Conservation (phyloP, 2,329 filamentous ascomycete species). For the Beauveria australis region DNA sequence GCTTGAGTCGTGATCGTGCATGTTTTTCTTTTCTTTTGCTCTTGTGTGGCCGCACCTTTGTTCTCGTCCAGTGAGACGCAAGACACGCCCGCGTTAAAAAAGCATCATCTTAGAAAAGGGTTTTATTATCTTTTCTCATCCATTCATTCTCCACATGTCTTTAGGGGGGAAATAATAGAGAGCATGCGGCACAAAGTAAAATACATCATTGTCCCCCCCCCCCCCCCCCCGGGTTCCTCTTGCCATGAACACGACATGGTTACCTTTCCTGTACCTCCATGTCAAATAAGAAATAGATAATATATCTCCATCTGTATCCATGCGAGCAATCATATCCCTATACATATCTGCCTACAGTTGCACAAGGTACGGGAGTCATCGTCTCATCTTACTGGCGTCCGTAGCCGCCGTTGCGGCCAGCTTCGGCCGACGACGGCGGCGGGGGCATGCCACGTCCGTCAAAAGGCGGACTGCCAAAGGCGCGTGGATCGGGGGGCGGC, state of each 20-base stretch:
- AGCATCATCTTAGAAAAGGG: too few species aligned
- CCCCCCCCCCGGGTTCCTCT: not conserved
- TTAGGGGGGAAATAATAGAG: not conserved
- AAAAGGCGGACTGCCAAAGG: slow-evolving; percentile 40
- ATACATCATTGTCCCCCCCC: not conserved
- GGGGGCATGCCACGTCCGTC: slow-evolving; percentile 49
- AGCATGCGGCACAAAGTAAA: not conserved
- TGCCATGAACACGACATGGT: too few species aligned
- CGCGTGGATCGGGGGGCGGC: slow-evolving; percentile 36
- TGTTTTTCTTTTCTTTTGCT: not conserved
- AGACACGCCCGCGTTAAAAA: too few species aligned
- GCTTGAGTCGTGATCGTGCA: not conserved
- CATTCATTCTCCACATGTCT: too few species aligned
- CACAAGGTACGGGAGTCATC: too few species aligned
- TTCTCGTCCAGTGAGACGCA: too few species aligned
- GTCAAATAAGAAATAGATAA: not conserved
- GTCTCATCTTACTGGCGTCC: not conserved
- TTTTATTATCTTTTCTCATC: too few species aligned
- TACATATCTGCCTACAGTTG: too few species aligned
- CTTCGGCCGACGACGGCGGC: slow-evolving; percentile 19
- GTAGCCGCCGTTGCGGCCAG: slow-evolving; percentile 3
- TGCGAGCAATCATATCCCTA: not conserved
- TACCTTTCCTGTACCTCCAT: not conserved
- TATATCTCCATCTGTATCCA: not conserved
- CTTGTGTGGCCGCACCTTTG: too few species aligned